Evolutionary conservation across 805 yeast species (phyloP).

Genomic region (Myxozyma sirexii): DNA sequence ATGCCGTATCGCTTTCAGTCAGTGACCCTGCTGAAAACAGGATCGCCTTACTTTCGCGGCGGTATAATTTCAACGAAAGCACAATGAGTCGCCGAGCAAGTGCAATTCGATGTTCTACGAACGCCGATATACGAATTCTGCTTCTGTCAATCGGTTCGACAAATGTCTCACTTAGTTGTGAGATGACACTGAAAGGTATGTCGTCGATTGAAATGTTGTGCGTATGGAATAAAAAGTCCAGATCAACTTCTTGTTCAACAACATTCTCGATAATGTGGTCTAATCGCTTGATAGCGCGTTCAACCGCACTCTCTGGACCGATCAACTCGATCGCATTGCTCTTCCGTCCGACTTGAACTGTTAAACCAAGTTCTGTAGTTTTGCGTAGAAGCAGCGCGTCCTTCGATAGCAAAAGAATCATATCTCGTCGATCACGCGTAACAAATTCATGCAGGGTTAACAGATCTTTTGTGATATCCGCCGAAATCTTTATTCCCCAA

Average conservation of each 20-base stretch:
- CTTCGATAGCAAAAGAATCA: constrained; percentile 9
- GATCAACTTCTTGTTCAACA: constrained; percentile 1
- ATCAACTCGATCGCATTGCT: constrained; percentile 3
- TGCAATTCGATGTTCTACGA: constrained; percentile 4
- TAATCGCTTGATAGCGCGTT: constrained; percentile 2
- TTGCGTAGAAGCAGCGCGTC: constrained; percentile 16
- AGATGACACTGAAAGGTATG: constrained; percentile 20
- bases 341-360: constrained; percentile 1
- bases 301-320: constrained; percentile 11
- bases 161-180: constrained; percentile 16
- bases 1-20: constrained; percentile 9
- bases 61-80: constrained; percentile 14
- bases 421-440: constrained; percentile 14
- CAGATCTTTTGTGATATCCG: constrained; percentile 16
- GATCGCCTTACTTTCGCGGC: constrained; percentile 1
- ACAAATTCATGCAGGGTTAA: constrained; percentile 3
- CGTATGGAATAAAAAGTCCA: constrained; percentile 7
- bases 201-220: constrained; percentile 2
- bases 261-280: constrained; percentile 6
- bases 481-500: constrained; percentile 23
- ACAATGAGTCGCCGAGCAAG: constrained; percentile 22
- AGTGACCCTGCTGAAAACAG: constrained; percentile 5
- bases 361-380: constrained; percentile 7
- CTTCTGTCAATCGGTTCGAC: constrained; percentile 17
- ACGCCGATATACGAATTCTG: constrained; percentile 20